Percentiles rank a stretch among this genome's conserved stretches.
phyloP scores from a whole-genome alignment of 805 yeast species.

The Teunomyces pallodes region DNA sequence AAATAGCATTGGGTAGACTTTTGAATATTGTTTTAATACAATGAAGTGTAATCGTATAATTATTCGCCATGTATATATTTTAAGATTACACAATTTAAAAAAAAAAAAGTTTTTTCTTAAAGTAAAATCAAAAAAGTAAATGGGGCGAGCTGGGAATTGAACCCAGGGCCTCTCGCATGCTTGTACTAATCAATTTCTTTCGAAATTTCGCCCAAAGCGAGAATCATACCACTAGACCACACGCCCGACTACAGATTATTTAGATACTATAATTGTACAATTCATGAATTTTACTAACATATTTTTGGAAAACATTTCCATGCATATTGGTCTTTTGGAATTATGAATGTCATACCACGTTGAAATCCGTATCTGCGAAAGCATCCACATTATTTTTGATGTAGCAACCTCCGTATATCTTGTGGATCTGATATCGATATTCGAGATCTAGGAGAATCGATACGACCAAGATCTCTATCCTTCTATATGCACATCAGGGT shows the following conservation, averaged over 20 bases:
- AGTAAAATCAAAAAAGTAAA: slow-evolving; percentile 5
- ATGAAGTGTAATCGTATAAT: neutral
- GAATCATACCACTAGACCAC: slow-evolving; percentile 27
- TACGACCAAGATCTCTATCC: too few relatives aligned
- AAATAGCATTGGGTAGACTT: slow-evolving; percentile 1
- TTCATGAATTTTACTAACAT: too few relatives aligned
- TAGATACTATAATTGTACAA: too few relatives aligned
- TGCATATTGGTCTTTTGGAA: too few relatives aligned
- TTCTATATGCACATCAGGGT: too few relatives aligned
- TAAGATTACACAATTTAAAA: neutral
- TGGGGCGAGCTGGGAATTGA: slow-evolving; percentile 55
- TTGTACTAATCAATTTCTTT: slow-evolving; percentile 8
- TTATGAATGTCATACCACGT: too few relatives aligned
- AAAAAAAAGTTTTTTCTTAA: neutral
- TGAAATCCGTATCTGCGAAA: too few relatives aligned
- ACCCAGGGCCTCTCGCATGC: slow-evolving; percentile 62
- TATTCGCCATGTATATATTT: neutral
- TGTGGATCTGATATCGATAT: too few relatives aligned
- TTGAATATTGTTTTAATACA: neutral
- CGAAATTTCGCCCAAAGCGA: slow-evolving; percentile 17
- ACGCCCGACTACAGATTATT: slow-evolving; percentile 14
- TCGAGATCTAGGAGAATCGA: too few relatives aligned
- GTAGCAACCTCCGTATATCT: too few relatives aligned
- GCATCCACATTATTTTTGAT: too few relatives aligned
- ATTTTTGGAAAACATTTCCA: too few relatives aligned